Evolutionary conservation across 768 basidiomycete genomes (phyloP), one percentile per base, ranked within the genome.

Genomic region (Rhizopogon salebrosus): DNA sequence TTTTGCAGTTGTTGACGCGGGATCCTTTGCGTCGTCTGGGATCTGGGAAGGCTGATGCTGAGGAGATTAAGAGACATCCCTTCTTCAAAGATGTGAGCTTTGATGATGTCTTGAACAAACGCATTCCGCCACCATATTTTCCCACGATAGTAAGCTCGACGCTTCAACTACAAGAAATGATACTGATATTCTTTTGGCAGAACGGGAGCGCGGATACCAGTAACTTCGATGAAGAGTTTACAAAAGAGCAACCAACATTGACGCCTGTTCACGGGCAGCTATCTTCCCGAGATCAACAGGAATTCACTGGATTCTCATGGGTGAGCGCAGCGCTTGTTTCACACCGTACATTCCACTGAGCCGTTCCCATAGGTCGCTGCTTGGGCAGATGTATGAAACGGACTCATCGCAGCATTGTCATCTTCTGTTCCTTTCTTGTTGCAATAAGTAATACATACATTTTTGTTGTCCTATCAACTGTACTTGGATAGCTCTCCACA

Each of bases 71-170:
- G 73, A 79, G 83, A 51, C 97, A 98, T 65, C 84, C 93, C 3
- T 99, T 98, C 83, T 99, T 99, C 81, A 94, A 95, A 71, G 97
- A 98, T 67, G 90, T 95, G 45, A 98, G 73, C 73, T 99, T 88
- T 68, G 97, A 98, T 59, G 95, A 98, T 69, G 89, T 99, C n/a
- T 68, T 95, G 58, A 79, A 97, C 75, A 98, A 98, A 72, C 91
- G 95, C 54, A 93, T 98, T 63, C 94, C 95, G 20, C 91, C 94
- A 20, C 92, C 95, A 3, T 99, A 98, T 75, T 94, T 92, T 83
- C 97, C 97, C 14, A 90, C 87, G 2, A 92, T 99, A 63, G 94
- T 92, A 64, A 67, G 91, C 71, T 4, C 14, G 1, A 24, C 52
- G 43, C 27, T 24, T 27, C 34, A 1, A n/a, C 11, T 36, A 31